Evolutionary conservation across 768 basidiomycete genomes (phyloP), one percentile per base, ranked within the genome.

Genomic region (Pleurotus platypus): DNA sequence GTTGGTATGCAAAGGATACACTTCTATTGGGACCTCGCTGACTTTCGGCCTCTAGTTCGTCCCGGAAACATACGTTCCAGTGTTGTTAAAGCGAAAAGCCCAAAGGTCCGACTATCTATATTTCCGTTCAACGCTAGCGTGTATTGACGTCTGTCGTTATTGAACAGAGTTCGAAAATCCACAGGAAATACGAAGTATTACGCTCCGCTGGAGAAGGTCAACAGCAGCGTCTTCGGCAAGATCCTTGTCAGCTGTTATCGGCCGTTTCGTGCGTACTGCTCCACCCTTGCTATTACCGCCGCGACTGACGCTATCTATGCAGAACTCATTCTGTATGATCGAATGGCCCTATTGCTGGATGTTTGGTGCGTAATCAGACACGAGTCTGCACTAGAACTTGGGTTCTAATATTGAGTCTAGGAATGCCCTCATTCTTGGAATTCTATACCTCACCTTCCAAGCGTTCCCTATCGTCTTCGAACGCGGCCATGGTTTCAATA

Each of bases 321-420:
- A 89, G 87, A 84, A 66, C 71, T 91, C 4, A 70, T 90, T 4
- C 40, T 81, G 0, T 80, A 75, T 48, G 89, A 94, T 61, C 76
- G 80, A n/a, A 93, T 92, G 89, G 86, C 87, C 0, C 74, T 92
- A 2, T 69, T 87, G 4, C 74, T 93, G 6, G 79, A 90, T 66
- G 67, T 80, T 13, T 92, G 90, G 91, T 87, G 67, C 2, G 78
- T 64, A 26, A 15, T 40, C 8, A 35, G 75, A 2, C 56, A 75
- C 30, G 9, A 35, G 1, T 35, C 5, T 35, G 11, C 30, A 4
- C 1, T 9, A 49, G 70, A 81, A 9, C 77, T 75, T 3, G 75
- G 77, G 46, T 67, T 81, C 3, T 79, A 79, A 18, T 71, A 74
- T 37, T 35, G 30, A 18, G 8, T 79, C 76, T 62, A 87, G 88